A percentile compares a stretch with the other conserved stretches of the same genome.
phyloP scores from a whole-genome alignment of 257 asterid species.

The Phtheirospermum japonicum region DNA sequence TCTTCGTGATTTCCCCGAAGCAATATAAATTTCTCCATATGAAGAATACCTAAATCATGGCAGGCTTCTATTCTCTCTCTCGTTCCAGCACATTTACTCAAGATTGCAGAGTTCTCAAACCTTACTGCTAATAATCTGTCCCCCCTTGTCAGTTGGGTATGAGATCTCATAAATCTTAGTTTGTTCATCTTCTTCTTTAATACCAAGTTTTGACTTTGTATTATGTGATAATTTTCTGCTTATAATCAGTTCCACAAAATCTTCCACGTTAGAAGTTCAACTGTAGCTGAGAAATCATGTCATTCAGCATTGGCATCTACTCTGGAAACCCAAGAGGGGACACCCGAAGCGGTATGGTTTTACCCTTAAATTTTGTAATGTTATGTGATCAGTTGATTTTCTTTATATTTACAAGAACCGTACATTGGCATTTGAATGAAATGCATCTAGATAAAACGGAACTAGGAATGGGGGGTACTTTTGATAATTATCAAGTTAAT shows the following conservation, averaged over 20 bases:
- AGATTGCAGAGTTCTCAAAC: conserved; percentile 54
- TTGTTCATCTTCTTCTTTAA: conserved; percentile 11
- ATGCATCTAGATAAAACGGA: background rate
- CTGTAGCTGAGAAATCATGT: conserved; percentile 52
- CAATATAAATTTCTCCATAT: conserved; percentile 13
- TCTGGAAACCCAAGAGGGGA: conserved; percentile 77
- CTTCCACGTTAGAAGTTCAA: conserved; percentile 59
- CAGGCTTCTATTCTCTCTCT: conserved; percentile 95
- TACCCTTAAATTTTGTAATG: conserved; percentile 4
- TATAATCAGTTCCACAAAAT: conserved; percentile 58
- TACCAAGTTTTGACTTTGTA: no score
- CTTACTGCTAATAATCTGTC: conserved; percentile 59
- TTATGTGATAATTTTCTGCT: conserved; percentile 26
- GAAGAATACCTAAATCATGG: conserved; percentile 33
- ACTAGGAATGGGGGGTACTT: background rate
- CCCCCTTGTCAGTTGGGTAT: conserved; percentile 85
- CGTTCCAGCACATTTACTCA: conserved; percentile 68
- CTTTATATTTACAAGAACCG: conserved; percentile 10
- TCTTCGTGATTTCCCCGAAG: background rate
- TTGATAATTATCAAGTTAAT: background rate
- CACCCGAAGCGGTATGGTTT: conserved; percentile 73
- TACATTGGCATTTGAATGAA: background rate
- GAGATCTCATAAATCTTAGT: conserved; percentile 23
- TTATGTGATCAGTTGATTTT: conserved; percentile 14
- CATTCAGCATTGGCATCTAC: conserved; percentile 64